Conservation (phyloP, 139 green algal genomes). For the Penium margaritaceum region DNA sequence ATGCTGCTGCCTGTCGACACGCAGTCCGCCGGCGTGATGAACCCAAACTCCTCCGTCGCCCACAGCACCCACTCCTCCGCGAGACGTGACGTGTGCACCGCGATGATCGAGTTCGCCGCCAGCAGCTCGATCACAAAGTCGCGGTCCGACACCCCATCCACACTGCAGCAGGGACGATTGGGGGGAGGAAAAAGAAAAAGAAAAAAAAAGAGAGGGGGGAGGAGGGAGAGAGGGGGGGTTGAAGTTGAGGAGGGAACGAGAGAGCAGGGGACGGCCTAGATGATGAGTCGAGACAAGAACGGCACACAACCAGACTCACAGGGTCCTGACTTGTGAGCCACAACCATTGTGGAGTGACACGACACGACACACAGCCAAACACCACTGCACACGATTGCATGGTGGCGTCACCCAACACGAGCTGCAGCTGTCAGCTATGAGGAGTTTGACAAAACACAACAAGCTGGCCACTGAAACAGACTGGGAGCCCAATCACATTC, state of each 20-base stretch:
- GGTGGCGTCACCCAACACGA: no score
- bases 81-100: slow-evolving; percentile 75
- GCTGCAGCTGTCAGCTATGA: no score
- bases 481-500: no score
- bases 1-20: slow-evolving; percentile 77
- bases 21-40: slow-evolving; percentile 39
- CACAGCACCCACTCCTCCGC: slow-evolving; percentile 48
- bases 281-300: neutral
- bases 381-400: no score
- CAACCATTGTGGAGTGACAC: no score
- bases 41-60: slow-evolving; percentile 47
- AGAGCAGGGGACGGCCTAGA: no score
- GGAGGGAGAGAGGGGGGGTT: neutral
- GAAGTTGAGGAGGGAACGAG: neutral
- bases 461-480: no score
- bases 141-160: slow-evolving; percentile 90
- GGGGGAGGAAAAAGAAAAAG: neutral
- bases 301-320: neutral
- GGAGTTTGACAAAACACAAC: no score
- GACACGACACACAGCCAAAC: no score
- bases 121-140: slow-evolving; percentile 90
- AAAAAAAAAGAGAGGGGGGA: no score
- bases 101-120: slow-evolving; percentile 71
- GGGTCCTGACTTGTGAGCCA: no score
- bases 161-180: slow-evolving; percentile 37